phyloP scores from a whole-genome alignment of 1,139 yeast species.

The Saccharomycopsis crataegensis region DNA sequence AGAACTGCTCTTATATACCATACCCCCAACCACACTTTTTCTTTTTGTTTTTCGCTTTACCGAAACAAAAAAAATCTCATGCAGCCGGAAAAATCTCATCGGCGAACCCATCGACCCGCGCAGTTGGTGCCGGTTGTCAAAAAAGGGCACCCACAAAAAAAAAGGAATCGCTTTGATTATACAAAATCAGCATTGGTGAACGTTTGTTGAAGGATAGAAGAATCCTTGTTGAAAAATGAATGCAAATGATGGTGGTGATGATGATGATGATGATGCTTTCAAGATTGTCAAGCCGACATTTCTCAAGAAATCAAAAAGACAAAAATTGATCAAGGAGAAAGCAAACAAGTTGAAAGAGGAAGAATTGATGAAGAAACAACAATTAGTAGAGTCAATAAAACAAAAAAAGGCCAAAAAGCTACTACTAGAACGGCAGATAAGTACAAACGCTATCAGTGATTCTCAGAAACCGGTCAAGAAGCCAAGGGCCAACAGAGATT shows the following conservation, averaged over 20 bases:
- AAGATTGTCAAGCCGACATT: conserved; percentile 15
- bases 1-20: no score
- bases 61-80: no score
- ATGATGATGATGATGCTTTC: conserved; percentile 3
- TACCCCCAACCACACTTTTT: no score
- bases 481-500: conserved; percentile 11
- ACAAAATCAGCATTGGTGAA: no score
- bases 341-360: conserved; percentile 1
- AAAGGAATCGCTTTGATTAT: no score
- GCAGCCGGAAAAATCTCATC: no score
- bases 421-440: not conserved
- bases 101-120: no score
- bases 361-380: conserved; percentile 2
- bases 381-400: not conserved
- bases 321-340: conserved; percentile 11
- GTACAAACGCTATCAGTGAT: not conserved
- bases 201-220: no score
- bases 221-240: not conserved
- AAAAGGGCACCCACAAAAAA: no score
- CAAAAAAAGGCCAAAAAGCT: conserved; percentile 1
- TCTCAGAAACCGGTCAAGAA: not conserved
- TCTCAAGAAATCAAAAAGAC: conserved; percentile 16
- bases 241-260: not conserved
- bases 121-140: no score
- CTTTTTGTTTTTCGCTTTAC: no score